Conservation (phyloP, 352 stramenopile genomes). For the Pythium folliculosum region DNA sequence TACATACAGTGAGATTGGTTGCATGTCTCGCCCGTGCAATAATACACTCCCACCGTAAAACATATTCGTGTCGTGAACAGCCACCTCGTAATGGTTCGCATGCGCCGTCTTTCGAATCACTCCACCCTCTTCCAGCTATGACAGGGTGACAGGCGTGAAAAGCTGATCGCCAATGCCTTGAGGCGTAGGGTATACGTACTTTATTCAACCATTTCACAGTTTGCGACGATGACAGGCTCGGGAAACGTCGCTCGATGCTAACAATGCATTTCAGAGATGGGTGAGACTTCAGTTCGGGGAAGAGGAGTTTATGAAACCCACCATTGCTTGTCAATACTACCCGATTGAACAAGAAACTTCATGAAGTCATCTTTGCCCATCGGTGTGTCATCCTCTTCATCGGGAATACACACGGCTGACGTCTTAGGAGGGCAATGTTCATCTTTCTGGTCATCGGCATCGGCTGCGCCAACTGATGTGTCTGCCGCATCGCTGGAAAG, state of each 20-base stretch:
- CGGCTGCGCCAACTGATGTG: background rate
- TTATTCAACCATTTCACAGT: slow-evolving; percentile 7
- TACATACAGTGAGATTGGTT: background rate
- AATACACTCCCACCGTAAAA: slow-evolving; percentile 27
- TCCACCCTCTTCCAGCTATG: slow-evolving; percentile 9
- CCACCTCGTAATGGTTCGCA: slow-evolving; percentile 21
- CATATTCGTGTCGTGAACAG: slow-evolving; percentile 21
- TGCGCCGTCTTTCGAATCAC: slow-evolving; percentile 16
- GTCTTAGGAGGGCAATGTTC: background rate
- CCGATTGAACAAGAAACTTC: slow-evolving; percentile 8
- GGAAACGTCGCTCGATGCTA: slow-evolving; percentile 16
- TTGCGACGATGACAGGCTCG: background rate
- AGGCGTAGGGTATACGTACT: background rate
- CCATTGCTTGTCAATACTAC: slow-evolving; percentile 17
- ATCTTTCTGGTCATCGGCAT: background rate
- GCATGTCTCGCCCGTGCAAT: background rate
- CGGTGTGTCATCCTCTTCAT: background rate
- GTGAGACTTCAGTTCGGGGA: background rate
- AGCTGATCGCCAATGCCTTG: background rate
- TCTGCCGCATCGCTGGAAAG: too few relatives aligned
- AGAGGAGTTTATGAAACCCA: background rate
- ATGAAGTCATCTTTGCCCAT: slow-evolving; percentile 1
- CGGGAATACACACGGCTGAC: too few relatives aligned
- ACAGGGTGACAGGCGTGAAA: background rate
- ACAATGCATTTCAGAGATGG: background rate